These are phyloP conservation scores for Yamadazyma diospyri DNA, from an alignment of 1,139 yeast genomes.

Conservation along the genomic window DNA sequence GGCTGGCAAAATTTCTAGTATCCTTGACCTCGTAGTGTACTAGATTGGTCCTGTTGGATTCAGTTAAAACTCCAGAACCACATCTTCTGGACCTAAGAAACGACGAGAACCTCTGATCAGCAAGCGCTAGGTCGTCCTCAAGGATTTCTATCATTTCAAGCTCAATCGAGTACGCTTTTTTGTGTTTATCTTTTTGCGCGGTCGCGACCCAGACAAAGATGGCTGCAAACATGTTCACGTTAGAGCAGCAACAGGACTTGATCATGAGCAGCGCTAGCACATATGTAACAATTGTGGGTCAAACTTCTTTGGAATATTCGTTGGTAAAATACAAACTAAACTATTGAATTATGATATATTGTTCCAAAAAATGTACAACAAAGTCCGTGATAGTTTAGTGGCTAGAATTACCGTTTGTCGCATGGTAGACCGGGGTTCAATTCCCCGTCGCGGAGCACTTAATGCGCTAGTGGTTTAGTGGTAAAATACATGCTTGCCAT, in stretches of 20 bases:
- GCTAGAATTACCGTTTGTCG: constrained; percentile 48
- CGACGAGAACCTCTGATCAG: constrained; percentile 5
- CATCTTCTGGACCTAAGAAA: constrained; percentile 1
- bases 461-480: constrained; percentile 16
- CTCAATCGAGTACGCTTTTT: background rate
- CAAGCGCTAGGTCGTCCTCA: constrained; percentile 1
- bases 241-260: too few species aligned
- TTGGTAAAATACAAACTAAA: too few species aligned
- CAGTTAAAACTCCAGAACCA: constrained; percentile 1
- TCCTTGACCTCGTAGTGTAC: constrained; percentile 2
- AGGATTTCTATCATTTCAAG: constrained; percentile 3
- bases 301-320: too few species aligned
- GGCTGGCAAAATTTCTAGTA: constrained; percentile 6
- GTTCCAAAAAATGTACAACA: too few species aligned
- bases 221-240: too few species aligned
- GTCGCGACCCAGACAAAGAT: constrained; percentile 1
- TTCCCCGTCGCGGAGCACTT: constrained; percentile 45
- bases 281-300: too few species aligned
- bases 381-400: constrained; percentile 34
- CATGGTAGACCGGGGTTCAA: constrained; percentile 50
- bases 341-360: too few species aligned
- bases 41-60: constrained; percentile 5
- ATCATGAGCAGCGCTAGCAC: too few species aligned
- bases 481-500: constrained; percentile 17
- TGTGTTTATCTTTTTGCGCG: constrained; percentile 6